Base-by-base conservation (phyloP, 495 filamentous ascomycete species). In the Penicillium parvum region DNA sequence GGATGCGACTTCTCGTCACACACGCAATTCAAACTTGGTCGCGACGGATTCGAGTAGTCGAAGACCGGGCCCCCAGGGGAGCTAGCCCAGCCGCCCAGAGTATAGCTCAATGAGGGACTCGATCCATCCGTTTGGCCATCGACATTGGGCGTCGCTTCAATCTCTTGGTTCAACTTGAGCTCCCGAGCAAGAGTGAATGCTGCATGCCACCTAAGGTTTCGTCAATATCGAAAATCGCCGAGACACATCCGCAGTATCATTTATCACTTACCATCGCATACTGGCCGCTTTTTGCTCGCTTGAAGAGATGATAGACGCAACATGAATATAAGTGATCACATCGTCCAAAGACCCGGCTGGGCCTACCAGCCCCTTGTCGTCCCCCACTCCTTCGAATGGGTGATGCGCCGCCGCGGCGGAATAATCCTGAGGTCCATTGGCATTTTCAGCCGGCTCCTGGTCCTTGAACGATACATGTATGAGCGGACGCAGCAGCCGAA, bases 211-310 rank as follows among this genome's bases (percentile, higher is more conserved):
- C 90, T 71, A 35, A 17, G 34, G 15, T n/a, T 8, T 7, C 12
- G 18, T 34, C 12, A 44, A 32, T 37, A 7, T 14, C n/a, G 5
- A 21, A 8, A n/a, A 27, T 27, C 23, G 23, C 7, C 4, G 20
- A 35, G 16, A n/a, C 4, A 8, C 3, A 35, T 32, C 9, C 6
- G 6, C 5, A 7, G 32, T 8, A 20, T 15, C 18, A 5, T 7
- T 6, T 35, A n/a, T n/a, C n/a, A 51, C 59, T 14, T 43, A 71
- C 90, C 90, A 96, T 48, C 90, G 74, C 59, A 96, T 77, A 50
- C 89, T 95, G 20, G 90, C 90, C 7, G 88, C 88, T 61, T 96
- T 95, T 63, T 95, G 91, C 57, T 96, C 90, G 55, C 87, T 95
- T 1, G 90, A 88, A 4, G 89, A 95, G 16, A 96, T 85, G 18